phyloP scores from a whole-genome alignment of 2,329 filamentous ascomycete species.

The Boeremia lycopersici region DNA sequence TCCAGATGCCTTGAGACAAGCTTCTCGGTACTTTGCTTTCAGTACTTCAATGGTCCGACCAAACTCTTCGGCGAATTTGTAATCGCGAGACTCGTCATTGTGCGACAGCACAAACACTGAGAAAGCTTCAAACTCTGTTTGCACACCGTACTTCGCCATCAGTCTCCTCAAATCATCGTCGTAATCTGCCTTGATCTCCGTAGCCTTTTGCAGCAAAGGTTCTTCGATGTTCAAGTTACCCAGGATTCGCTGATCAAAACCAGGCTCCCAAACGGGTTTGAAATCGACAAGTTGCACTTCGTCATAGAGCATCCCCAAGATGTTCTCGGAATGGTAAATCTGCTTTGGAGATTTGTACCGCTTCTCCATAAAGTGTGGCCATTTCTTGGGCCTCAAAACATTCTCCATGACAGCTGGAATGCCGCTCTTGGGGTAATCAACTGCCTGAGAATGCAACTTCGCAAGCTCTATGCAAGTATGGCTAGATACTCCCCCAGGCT shows the following conservation, averaged over 20 bases:
- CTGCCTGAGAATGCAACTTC: slow-evolving; percentile 82
- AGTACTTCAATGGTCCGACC: slow-evolving; percentile 70
- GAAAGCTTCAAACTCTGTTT: slow-evolving; percentile 91
- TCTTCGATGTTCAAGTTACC: slow-evolving; percentile 63
- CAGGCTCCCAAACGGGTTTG: slow-evolving; percentile 69
- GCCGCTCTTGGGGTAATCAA: slow-evolving; percentile 94
- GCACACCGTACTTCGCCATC: slow-evolving; percentile 83
- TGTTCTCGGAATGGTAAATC: slow-evolving; percentile 70
- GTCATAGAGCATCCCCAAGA: slow-evolving; percentile 85
- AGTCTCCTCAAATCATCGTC: slow-evolving; percentile 77
- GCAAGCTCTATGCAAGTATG: slow-evolving; percentile 74
- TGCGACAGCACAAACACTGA: slow-evolving; percentile 81
- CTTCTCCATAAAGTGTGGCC: slow-evolving; percentile 91
- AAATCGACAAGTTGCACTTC: slow-evolving; percentile 73
- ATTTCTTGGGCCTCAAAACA: slow-evolving; percentile 65
- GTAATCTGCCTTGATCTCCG: slow-evolving; percentile 74
- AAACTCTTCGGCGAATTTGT: slow-evolving; percentile 86
- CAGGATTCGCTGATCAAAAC: slow-evolving; percentile 79
- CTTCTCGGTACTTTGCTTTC: slow-evolving; percentile 69
- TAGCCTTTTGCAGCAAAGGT: slow-evolving; percentile 63
- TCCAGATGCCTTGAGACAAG: slow-evolving; percentile 70
- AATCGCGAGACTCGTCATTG: slow-evolving; percentile 74
- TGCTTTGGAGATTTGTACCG: slow-evolving; percentile 52
- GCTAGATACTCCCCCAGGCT: slow-evolving; percentile 67
- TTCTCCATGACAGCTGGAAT: slow-evolving; percentile 71